Evolutionary conservation across 2,329 filamentous ascomycete genomes (phyloP), one percentile per base, ranked within the genome.

Genomic region (Seiridium unicorne): DNA sequence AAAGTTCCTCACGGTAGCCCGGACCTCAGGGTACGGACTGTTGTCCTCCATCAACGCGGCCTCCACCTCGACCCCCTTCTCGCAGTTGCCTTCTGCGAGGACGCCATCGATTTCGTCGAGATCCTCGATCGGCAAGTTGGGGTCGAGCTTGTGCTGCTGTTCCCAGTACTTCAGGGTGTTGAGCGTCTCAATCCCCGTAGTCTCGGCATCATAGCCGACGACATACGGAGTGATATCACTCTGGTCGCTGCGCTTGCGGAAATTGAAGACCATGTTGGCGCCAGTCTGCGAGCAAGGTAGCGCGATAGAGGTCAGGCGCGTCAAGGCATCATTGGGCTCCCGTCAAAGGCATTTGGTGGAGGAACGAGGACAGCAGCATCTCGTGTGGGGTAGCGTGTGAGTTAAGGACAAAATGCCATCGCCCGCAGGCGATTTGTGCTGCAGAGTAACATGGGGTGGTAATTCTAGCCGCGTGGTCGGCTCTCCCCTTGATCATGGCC

Each of bases 91-190:
- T 0, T 75, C 76, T 5, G 73, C 65, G 32, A 83, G 70, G 7
- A 77, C 79, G 38, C 78, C 74, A 47, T 85, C 80, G 48, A 85
- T 76, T 61, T 76, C 78, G n/a, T 84, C 78, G 51, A 81, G 75
- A 34, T 83, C 77, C 55, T 84, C 80, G 44, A 81, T 70, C 2
- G 81, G 81, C 60, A 87, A 67, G 62, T 86, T 86, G 49, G 83
- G 83, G 67, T 87, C 84, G 76, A 81, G 84, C 55, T 79, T 76
- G 65, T 85, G 83, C 61, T 81, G 77, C 57, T 78, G 74, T 65
- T 80, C 77, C 63, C 84, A 79, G 51, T 78, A 67, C 55, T 74
- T 73, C 55, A 79, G 62, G 3, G 61, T 66, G 44, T 65, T 60
- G 9, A 69, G 60, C 18, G 61, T 60, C 44, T 64, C 62, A 44